phyloP scores from a whole-genome alignment of 495 filamentous ascomycete genomes.

The Jackrogersella minutella region DNA sequence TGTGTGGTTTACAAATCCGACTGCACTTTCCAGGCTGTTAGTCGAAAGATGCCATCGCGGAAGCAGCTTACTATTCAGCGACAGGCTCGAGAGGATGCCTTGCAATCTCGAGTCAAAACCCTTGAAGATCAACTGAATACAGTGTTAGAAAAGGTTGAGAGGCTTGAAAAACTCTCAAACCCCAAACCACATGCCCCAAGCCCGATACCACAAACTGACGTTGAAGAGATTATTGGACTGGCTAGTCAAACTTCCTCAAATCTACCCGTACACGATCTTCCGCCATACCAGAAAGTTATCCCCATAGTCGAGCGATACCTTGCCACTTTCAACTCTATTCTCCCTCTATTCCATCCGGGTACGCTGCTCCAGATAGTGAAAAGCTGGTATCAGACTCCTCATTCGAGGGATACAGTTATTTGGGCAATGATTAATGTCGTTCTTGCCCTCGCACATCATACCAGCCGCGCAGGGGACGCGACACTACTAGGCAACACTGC shows the following conservation, averaged over 20 bases:
- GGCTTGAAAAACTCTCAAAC: not conserved
- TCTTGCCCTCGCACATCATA: not conserved
- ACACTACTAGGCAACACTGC: not conserved
- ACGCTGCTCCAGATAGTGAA: not conserved
- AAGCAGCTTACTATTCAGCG: not conserved
- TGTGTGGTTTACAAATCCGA: not conserved
- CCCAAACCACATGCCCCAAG: not conserved
- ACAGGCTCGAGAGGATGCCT: not conserved
- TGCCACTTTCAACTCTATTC: not conserved
- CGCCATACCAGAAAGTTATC: not conserved
- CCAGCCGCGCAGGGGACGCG: not conserved
- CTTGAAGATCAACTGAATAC: not conserved
- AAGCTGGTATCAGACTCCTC: not conserved
- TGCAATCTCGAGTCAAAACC: not conserved
- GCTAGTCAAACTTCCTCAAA: not conserved
- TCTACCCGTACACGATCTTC: not conserved
- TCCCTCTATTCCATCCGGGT: not conserved
- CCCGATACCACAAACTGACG: not conserved
- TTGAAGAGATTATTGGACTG: not conserved
- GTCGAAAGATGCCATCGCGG: not conserved
- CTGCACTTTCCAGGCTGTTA: not conserved
- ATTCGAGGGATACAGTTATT: not conserved
- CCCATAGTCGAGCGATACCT: not conserved
- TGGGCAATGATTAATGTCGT: conserved; percentile 7
- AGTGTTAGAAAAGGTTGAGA: not conserved